Conservation (phyloP, 2,329 filamentous ascomycete genomes). For the Pyricularia sp. region DNA sequence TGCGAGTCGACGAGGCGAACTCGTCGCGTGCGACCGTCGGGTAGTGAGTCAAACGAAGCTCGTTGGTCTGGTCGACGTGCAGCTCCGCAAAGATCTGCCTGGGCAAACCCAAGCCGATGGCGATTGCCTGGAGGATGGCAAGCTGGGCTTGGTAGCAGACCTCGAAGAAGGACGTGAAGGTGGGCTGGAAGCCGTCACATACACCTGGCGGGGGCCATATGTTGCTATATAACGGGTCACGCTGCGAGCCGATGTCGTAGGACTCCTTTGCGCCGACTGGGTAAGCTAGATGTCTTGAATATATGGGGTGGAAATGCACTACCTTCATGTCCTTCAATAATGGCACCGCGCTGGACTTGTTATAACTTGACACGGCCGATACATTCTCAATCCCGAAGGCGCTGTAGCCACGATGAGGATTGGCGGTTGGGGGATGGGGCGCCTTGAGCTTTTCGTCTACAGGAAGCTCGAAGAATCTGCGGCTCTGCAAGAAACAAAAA, state of each 20-base stretch:
- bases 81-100: neutral
- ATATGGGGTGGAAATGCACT: no score
- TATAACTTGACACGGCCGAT: neutral
- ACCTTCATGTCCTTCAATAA: neutral
- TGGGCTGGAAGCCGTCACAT: neutral
- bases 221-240: constrained; percentile 1
- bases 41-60: constrained; percentile 1
- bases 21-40: neutral
- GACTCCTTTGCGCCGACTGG: neutral
- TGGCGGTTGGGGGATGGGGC: neutral
- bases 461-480: neutral
- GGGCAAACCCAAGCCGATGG: neutral
- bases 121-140: neutral
- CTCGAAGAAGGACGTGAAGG: neutral
- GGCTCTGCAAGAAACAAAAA: neutral
- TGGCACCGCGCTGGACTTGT: neutral
- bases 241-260: constrained; percentile 2
- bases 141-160: neutral
- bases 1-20: neutral
- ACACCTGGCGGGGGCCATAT: neutral
- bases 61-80: neutral
- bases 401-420: constrained; percentile 1
- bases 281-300: neutral
- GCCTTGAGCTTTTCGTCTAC: neutral
- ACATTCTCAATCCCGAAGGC: neutral